Evolutionary conservation across 768 basidiomycete genomes (phyloP).

Genomic region (Termitomyces eurrhizus): DNA sequence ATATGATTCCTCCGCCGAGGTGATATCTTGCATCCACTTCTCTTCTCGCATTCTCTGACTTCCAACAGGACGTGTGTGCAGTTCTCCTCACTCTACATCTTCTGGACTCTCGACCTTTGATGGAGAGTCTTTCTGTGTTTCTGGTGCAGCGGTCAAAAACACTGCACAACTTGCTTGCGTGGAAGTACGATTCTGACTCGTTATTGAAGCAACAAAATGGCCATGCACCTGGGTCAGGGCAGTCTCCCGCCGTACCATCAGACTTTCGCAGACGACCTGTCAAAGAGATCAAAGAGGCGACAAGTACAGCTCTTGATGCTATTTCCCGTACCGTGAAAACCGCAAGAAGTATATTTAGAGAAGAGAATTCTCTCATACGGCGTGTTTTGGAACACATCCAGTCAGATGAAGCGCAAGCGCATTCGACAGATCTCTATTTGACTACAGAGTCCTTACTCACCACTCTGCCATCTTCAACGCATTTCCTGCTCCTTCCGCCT

Average conservation of each 20-base stretch:
- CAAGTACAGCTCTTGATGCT: slow-evolving; percentile 47
- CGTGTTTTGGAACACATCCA: slow-evolving; percentile 62
- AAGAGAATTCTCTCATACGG: slow-evolving; percentile 47
- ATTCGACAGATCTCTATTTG: slow-evolving; percentile 53
- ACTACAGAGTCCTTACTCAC: slow-evolving; percentile 66
- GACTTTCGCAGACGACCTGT: slow-evolving; percentile 31
- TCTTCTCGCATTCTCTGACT: not conserved
- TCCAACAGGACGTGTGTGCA: slow-evolving; percentile 63
- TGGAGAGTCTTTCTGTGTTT: slow-evolving; percentile 66
- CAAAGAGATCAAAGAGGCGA: slow-evolving; percentile 51
- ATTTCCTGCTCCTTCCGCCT: slow-evolving; percentile 72
- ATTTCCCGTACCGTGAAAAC: slow-evolving; percentile 57
- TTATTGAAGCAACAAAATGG: slow-evolving; percentile 29
- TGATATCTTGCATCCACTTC: slow-evolving; percentile 23
- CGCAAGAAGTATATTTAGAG: slow-evolving; percentile 55
- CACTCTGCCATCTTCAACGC: slow-evolving; percentile 77
- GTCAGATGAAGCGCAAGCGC: slow-evolving; percentile 18
- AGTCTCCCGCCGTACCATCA: slow-evolving; percentile 8
- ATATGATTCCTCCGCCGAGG: slow-evolving; percentile 46
- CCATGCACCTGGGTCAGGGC: slow-evolving; percentile 21
- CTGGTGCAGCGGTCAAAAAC: slow-evolving; percentile 68
- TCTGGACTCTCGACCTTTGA: slow-evolving; percentile 80
- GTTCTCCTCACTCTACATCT: slow-evolving; percentile 81
- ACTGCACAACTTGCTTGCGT: slow-evolving; percentile 41
- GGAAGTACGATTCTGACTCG: slow-evolving; percentile 19